Percentiles rank a stretch among this genome's conserved stretches.
phyloP scores from a whole-genome alignment of 495 filamentous ascomycete species.

The Annulohypoxylon moriforme region DNA sequence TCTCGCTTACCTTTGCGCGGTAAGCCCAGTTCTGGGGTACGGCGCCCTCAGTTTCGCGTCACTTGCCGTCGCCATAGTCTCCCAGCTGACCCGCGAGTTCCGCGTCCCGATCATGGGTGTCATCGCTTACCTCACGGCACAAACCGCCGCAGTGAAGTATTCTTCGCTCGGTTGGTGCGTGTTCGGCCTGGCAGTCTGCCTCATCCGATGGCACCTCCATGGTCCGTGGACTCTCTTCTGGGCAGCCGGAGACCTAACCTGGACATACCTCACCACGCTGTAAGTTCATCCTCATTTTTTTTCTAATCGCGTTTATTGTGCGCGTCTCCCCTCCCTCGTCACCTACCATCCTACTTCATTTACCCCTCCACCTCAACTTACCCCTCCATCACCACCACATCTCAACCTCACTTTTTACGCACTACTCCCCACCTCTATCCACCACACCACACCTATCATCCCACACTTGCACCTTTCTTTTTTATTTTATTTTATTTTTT shows the following conservation, averaged over 20 bases:
- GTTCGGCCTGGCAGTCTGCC: not conserved
- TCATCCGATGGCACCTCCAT: not conserved
- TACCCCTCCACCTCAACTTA: not conserved
- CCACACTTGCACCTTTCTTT: too few species aligned
- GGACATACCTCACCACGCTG: not conserved
- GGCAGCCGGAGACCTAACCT: not conserved
- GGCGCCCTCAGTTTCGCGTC: not conserved
- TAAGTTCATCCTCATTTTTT: conserved; percentile 14
- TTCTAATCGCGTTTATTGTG: not conserved
- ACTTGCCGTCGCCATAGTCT: not conserved
- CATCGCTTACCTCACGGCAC: not conserved
- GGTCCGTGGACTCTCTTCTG: not conserved
- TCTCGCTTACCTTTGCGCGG: conserved; percentile 10
- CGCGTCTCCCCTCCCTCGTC: not conserved
- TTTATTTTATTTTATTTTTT: too few species aligned
- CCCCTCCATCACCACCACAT: not conserved
- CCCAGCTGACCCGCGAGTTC: not conserved
- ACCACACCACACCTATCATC: not conserved
- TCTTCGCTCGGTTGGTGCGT: conserved; percentile 24
- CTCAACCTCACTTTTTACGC: not conserved
- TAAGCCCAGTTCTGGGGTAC: conserved; percentile 1
- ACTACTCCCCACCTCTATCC: not conserved
- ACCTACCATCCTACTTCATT: not conserved
- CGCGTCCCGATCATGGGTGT: conserved; percentile 20
- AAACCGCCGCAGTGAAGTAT: conserved; percentile 14